Conservation (phyloP, 2,329 filamentous ascomycete genomes). For the Amauroascus verrucosus region DNA sequence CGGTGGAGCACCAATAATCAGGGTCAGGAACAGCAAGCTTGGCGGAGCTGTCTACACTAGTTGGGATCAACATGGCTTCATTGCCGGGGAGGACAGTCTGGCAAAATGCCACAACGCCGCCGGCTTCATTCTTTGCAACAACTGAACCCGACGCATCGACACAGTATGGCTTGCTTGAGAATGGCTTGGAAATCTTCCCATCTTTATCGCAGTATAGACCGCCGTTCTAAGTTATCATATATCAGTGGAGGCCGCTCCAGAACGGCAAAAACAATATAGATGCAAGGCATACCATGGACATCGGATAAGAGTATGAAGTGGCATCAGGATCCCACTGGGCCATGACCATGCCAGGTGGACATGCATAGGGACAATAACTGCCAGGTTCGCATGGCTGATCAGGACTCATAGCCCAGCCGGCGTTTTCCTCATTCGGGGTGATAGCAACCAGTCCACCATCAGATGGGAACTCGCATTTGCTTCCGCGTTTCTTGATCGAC, state of each 20-base stretch:
- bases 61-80: slow-evolving; percentile 74
- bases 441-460: slow-evolving; percentile 58
- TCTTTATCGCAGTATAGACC: slow-evolving; percentile 60
- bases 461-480: slow-evolving; percentile 55
- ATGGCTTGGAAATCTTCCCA: slow-evolving; percentile 59
- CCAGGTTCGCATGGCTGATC: slow-evolving; percentile 58
- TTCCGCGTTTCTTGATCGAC: slow-evolving; percentile 44
- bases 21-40: slow-evolving; percentile 59
- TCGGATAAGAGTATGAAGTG: slow-evolving; percentile 54
- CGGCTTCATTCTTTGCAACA: slow-evolving; percentile 55
- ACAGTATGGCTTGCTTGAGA: slow-evolving; percentile 58
- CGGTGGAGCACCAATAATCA: slow-evolving; percentile 60
- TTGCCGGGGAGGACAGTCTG: slow-evolving; percentile 71
- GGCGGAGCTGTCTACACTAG: slow-evolving; percentile 48
- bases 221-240: slow-evolving; percentile 49
- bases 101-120: slow-evolving; percentile 57
- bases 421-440: slow-evolving; percentile 55
- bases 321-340: slow-evolving; percentile 67
- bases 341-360: slow-evolving; percentile 64
- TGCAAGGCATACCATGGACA: slow-evolving; percentile 54
- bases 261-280: not conserved
- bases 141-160: slow-evolving; percentile 57
- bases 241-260: not conserved
- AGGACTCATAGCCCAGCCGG: slow-evolving; percentile 70
- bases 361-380: slow-evolving; percentile 66